phyloP scores from a whole-genome alignment of 1,139 yeast genomes.

The Kluyveromyces sp. region DNA sequence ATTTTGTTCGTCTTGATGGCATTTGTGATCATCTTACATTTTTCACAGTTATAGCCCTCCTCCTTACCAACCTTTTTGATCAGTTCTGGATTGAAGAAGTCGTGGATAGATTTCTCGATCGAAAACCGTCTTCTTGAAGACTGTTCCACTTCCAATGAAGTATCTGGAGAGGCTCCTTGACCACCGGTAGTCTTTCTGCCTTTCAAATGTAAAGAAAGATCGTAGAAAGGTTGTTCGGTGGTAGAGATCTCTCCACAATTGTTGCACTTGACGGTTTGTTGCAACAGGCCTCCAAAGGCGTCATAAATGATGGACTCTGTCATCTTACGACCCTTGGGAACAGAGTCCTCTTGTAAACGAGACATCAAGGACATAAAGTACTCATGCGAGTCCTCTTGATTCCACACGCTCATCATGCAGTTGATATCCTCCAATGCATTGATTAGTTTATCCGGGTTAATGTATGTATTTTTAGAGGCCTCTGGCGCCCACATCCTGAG shows the following conservation, averaged over 20 bases:
- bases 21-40: conserved; percentile 67
- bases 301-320: conserved; percentile 81
- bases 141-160: conserved; percentile 1
- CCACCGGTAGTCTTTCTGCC: conserved; percentile 32
- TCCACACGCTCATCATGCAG: conserved; percentile 96
- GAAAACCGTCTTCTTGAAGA: conserved; percentile 40
- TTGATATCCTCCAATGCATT: conserved; percentile 74
- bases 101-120: conserved; percentile 65
- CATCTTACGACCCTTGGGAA: conserved; percentile 79
- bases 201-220: conserved; percentile 67
- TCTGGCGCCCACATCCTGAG: conserved; percentile 54
- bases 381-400: conserved; percentile 97
- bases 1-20: conserved; percentile 74
- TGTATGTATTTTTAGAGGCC: conserved; percentile 38
- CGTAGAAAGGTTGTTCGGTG: conserved; percentile 91
- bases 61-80: conserved; percentile 58
- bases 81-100: conserved; percentile 74
- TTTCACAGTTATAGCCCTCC: conserved; percentile 79
- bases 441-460: conserved; percentile 71
- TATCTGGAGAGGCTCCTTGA: background rate
- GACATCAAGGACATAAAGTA: conserved; percentile 88
- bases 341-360: conserved; percentile 82
- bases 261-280: conserved; percentile 78
- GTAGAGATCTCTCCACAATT: conserved; percentile 75
- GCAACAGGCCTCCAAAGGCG: conserved; percentile 84